Conservation (phyloP, 2,329 filamentous ascomycete species). For the Venturia carpophila region DNA sequence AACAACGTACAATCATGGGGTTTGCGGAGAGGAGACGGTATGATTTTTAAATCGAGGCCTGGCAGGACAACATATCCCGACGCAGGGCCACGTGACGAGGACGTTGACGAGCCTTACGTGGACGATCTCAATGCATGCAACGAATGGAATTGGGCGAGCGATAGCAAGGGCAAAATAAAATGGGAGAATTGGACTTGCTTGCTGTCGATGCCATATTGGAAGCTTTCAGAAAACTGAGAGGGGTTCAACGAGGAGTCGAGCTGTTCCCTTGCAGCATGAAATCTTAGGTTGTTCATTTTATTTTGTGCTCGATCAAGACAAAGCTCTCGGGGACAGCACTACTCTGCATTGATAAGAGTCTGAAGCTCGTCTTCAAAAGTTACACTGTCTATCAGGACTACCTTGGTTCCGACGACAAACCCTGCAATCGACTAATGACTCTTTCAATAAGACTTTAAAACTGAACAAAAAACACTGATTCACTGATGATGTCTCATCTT, state of each 20-base stretch:
- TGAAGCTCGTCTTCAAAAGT: no score
- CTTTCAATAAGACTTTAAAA: no score
- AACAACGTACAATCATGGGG: not conserved
- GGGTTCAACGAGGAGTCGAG: not conserved
- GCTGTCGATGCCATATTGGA: not conserved
- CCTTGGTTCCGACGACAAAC: no score
- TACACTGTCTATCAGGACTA: no score
- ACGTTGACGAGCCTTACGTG: not conserved
- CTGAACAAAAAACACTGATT: no score
- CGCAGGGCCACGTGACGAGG: not conserved
- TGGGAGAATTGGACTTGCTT: not conserved
- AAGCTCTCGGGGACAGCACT: no score
- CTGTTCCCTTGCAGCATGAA: not conserved
- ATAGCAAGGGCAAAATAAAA: not conserved
- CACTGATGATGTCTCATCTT: no score
- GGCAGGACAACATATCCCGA: not conserved
- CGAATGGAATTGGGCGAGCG: not conserved
- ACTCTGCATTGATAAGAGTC: no score
- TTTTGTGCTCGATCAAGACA: no score
- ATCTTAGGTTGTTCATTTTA: not conserved
- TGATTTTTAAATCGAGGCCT: not conserved
- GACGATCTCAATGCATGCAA: not conserved
- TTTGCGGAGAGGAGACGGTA: not conserved
- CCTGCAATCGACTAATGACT: no score
- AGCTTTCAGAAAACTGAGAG: not conserved